Evolutionary conservation across 495 filamentous ascomycete species (phyloP).

Genomic region (Penicillium steckii): DNA sequence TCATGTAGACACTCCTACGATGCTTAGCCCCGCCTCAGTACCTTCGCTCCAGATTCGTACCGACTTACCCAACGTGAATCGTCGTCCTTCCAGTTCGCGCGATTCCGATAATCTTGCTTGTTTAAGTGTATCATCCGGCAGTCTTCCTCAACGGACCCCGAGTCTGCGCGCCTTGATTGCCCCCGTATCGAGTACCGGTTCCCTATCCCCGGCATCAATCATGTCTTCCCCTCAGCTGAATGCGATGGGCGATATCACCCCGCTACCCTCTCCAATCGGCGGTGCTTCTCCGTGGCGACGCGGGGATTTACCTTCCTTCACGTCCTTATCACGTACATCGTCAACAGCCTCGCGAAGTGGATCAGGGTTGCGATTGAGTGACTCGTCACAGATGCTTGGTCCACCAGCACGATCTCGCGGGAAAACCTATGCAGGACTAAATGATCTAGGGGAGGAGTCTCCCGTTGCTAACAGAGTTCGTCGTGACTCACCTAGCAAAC

Average conservation of each 20-base stretch:
- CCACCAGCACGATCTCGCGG: constrained; percentile 31
- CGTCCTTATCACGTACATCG: constrained; percentile 42
- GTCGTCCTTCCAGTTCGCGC: constrained; percentile 27
- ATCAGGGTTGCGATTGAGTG: constrained; percentile 41
- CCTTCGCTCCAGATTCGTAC: constrained; percentile 45
- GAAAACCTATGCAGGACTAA: constrained; percentile 36
- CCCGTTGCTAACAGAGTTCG: constrained; percentile 27
- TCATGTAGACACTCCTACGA: constrained; percentile 4
- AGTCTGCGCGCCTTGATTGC: constrained; percentile 48
- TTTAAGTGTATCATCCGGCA: constrained; percentile 44
- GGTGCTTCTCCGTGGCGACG: constrained; percentile 67
- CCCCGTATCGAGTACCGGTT: constrained; percentile 47
- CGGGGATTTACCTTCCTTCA: constrained; percentile 48
- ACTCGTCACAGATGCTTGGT: constrained; percentile 39
- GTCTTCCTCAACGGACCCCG: constrained; percentile 46
- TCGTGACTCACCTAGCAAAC: constrained; percentile 36
- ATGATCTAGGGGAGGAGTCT: constrained; percentile 38
- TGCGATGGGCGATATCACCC: constrained; percentile 87
- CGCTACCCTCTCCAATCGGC: constrained; percentile 84
- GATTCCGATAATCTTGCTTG: constrained; percentile 34
- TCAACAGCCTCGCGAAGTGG: constrained; percentile 37
- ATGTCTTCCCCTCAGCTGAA: constrained; percentile 71
- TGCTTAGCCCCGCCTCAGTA: constrained; percentile 20
- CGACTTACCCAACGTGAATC: constrained; percentile 26
- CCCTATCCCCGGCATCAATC: constrained; percentile 58